Evolutionary conservation across 495 filamentous ascomycete genomes (phyloP), one percentile per base, ranked within the genome.

Genomic region (Penicillium atrosanguineum): DNA sequence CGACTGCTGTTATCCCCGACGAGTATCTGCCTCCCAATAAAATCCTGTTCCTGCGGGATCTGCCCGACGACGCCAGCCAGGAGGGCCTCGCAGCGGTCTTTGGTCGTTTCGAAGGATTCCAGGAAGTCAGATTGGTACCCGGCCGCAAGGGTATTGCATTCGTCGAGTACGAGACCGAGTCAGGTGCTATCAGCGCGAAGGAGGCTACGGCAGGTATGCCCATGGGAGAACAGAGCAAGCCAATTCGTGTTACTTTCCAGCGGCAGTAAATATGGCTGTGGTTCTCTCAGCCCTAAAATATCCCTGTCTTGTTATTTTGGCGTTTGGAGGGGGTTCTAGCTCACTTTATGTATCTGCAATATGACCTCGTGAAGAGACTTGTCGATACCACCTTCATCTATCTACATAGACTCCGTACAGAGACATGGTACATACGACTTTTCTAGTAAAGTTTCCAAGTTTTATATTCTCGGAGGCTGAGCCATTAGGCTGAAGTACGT

Each of bases 11-110:
- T 44, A 84, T 97, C 15, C 94, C 94, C 2, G 95, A 97, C 80
- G 94, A 99, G 72, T 97, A 95, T 67, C 83, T 97, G 0, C 94
- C 91, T 3, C 93, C 95, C 42, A 99, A 97, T 80, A 95, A 95
- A 73, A 94, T 90, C 55, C 80, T 99, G n/a, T 96, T 97, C 79
- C 76, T 97, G 46, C 91, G 92, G 71, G 91, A 96, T 61, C 65
- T 99, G 43, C 93, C 95, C 15, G 90, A 95, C 57, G 88, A 90
- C 51, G 89, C 87, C 60, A 87, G 86, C 70, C 83, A 87, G 65
- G 91, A 94, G 46, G 81, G 75, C 37, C 85, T 98, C 39, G 85
- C 83, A 0, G 81, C 79, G 21, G 83, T 97, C 50, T 99, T 97
- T 75, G 83, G 83, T 37, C 84, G 86, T 34, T 99, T 94, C 75